Conservation (phyloP, 179 eudicot genomes). For the Patellifolia procumbens region DNA sequence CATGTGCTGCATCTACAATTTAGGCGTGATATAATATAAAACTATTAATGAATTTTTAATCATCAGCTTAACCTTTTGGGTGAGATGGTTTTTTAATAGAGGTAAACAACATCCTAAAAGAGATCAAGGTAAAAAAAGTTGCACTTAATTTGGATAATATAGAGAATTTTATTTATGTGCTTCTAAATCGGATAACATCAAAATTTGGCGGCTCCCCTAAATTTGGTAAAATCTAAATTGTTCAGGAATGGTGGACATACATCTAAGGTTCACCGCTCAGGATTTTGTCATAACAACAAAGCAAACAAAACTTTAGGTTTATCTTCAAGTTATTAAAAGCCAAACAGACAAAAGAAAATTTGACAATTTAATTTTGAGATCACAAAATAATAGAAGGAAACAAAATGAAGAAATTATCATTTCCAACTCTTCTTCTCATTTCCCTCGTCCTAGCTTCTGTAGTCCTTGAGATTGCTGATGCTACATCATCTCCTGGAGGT, state of each 20-base stretch:
- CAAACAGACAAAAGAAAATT: no score
- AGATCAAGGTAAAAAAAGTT: no score
- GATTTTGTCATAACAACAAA: neutral
- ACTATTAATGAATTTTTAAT: no score
- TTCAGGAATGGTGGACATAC: neutral
- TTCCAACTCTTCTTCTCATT: neutral
- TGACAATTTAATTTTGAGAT: neutral
- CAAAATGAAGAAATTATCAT: constrained; percentile 12
- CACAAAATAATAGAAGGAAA: neutral
- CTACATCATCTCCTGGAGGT: neutral
- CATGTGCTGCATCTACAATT: no score
- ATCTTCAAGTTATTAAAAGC: no score
- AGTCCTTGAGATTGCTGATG: constrained; percentile 6
- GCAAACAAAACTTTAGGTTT: neutral
- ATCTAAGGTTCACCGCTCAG: neutral
- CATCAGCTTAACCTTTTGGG: no score
- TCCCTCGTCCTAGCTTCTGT: constrained; percentile 14
- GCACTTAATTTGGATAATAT: no score
- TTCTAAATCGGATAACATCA: neutral
- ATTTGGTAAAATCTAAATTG: neutral
- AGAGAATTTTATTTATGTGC: no score
- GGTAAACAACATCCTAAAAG: no score
- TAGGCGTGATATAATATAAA: no score
- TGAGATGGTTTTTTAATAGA: no score
- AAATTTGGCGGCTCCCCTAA: neutral